Base-by-base conservation (phyloP, 352 stramenopile species). In the Phytopythium ostracodes region DNA sequence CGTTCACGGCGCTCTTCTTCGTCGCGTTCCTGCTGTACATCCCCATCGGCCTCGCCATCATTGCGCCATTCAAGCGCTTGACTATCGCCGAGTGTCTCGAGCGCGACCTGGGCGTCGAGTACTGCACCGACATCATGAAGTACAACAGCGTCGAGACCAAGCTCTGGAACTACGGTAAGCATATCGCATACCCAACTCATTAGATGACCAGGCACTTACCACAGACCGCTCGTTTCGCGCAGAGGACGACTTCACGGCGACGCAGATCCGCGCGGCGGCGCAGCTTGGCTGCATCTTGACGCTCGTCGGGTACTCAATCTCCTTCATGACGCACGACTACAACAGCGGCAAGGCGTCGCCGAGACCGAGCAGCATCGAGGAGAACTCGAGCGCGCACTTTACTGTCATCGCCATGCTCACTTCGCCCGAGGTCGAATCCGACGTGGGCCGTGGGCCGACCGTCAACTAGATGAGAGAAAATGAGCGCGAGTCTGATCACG, bases 11-110 rank as follows among this genome's bases (percentile, higher is more conserved):
- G 12, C 62, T 88, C 46, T 91, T 91, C 62, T 79, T 84, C 55
- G 67, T 88, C 52, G 79, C 72, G 9, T 91, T 91, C 49, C 29
- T 91, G 63, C 59, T 91, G 4, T 91, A 89, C 40, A 68, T 91
- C 25, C 81, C 81, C n/a, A 71, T 91, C 40, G 79, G 79, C 5
- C 60, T 89, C 20, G 74, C 77, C 0, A 46, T 89, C 15, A 67
- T 81, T 46, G 67, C 76, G 38, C 47, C 65, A 0, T 79, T 79
- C 25, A 60, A 77, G 31, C 75, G 74, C 15, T 70, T 91, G 44
- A 84, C 73, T 7, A 72, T 88, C 44, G 49, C 66, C 22, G 58
- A 89, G 66, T 89, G 79, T 43, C 67, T 88, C 18, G 60, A 72
- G 24, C 63, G 71, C 10, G 42, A 81, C 17, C 60, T 89, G 0